phyloP scores from a whole-genome alignment of 2,329 filamentous ascomycete species.

The Fusarium stilboides region DNA sequence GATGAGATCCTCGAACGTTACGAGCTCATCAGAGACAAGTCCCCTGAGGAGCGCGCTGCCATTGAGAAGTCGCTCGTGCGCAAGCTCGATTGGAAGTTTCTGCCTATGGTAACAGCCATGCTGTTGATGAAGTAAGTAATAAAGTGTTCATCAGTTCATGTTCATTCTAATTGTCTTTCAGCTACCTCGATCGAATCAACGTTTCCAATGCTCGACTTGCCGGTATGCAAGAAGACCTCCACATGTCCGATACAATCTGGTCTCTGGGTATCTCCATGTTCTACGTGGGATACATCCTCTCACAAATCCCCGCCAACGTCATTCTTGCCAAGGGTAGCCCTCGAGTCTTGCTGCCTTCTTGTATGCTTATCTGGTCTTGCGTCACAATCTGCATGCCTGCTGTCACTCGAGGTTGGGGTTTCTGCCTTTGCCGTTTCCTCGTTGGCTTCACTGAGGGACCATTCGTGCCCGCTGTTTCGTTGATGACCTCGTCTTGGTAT shows the following conservation, averaged over 20 bases:
- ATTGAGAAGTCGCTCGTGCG: conserved; percentile 47
- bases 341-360: conserved; percentile 54
- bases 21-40: conserved; percentile 23
- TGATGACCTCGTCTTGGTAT: conserved; percentile 65
- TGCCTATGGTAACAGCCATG: conserved; percentile 51
- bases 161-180: conserved; percentile 40
- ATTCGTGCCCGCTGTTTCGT: conserved; percentile 62
- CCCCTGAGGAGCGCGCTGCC: conserved; percentile 28
- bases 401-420: conserved; percentile 51
- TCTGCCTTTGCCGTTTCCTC: conserved; percentile 53
- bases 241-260: conserved; percentile 56
- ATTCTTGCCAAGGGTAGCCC: conserved; percentile 60
- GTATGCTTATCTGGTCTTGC: conserved; percentile 61
- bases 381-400: conserved; percentile 62
- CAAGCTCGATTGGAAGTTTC: conserved; percentile 51
- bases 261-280: conserved; percentile 59
- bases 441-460: conserved; percentile 53
- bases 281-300: conserved; percentile 63
- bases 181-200: conserved; percentile 67
- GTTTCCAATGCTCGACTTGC: conserved; percentile 61
- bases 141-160: rapidly evolving
- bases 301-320: conserved; percentile 63
- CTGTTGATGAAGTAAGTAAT: conserved; percentile 49
- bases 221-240: conserved; percentile 56
- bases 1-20: conserved; percentile 31